Evolutionary conservation across 164 flowering plant species (phyloP), one percentile per base, ranked within the genome.

Genomic region (Stephania japonica): DNA sequence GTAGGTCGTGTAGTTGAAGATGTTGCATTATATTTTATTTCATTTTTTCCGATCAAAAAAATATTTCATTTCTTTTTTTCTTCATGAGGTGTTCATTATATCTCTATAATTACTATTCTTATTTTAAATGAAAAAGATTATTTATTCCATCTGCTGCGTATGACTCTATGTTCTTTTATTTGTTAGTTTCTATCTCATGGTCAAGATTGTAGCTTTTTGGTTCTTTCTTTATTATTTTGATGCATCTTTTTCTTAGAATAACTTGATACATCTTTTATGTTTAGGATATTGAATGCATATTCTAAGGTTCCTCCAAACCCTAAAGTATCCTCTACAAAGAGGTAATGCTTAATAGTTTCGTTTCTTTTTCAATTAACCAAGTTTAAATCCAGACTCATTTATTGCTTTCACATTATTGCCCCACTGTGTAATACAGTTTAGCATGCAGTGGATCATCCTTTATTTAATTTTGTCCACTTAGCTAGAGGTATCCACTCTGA

Each of bases 231-330:
- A 56, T 56, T 56, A 13, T 13, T 14, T 21, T 27, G 19, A 70
- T 24, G 42, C 23, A 68, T 44, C 62, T n/a, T n/a, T n/a, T n/a
- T n/a, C n/a, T n/a, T n/a, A n/a, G n/a, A n/a, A n/a, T n/a, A n/a
- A n/a, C n/a, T 21, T 27, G 19, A 70, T 24, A 26, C 23, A 68
- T 44, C 62, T 73, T 61, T 14, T 44, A 14, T 73, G 59, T 76
- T 18, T 84, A 93, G 98, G 88, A 91, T 93, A 75, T 85, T 93
- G 19, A 87, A 78, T 86, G 98, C 98, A 69, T 93, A 87, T 78
- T 80, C 97, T 72, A 93, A 91, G 77, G 92, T 87, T 81, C 95
- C 97, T 72, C 83, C 87, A 74, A 90, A 89, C 81, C 72, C 88
- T 59, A 90, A 87, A 81, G 85, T 83, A 42, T 67, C 94, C 72